Evolutionary conservation across 192 early-diverging fungal genomes (phyloP).

Genomic region (Radiomyces spectabilis): DNA sequence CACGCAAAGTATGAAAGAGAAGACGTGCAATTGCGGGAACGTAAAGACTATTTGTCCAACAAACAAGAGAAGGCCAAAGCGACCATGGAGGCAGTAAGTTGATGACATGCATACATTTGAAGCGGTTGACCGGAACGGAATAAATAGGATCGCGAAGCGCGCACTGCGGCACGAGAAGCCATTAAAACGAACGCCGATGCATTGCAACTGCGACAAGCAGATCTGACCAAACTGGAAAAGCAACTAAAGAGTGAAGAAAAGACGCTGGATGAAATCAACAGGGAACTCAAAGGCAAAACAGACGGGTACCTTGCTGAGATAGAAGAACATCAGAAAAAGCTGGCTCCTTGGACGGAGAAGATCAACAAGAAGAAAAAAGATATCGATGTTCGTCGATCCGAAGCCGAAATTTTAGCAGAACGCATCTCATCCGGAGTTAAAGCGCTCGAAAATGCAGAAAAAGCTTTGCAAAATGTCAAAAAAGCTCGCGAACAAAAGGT

Average conservation of each 20-base stretch:
- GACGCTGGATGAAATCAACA: constrained; percentile 68
- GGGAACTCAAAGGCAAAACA: constrained; percentile 83
- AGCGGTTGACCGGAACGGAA: background rate
- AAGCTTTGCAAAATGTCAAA: constrained; percentile 34
- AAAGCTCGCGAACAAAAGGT: constrained; percentile 33
- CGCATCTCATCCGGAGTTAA: constrained; percentile 42
- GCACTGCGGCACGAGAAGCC: constrained; percentile 55
- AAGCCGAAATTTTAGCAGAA: constrained; percentile 69
- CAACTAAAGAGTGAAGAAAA: constrained; percentile 59
- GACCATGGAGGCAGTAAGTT: constrained; percentile 52
- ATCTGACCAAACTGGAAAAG: constrained; percentile 55
- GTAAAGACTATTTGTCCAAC: constrained; percentile 68
- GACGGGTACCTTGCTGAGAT: constrained; percentile 73
- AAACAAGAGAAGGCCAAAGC: constrained; percentile 76
- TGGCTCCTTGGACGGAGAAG: constrained; percentile 84
- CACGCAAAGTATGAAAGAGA: constrained; percentile 65
- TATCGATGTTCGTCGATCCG: constrained; percentile 76
- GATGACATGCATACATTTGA: background rate
- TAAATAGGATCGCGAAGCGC: constrained; percentile 44
- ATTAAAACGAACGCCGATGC: constrained; percentile 66
- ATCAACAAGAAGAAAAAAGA: constrained; percentile 64
- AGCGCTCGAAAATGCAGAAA: constrained; percentile 55
- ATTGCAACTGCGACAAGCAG: constrained; percentile 42
- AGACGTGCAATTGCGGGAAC: constrained; percentile 82
- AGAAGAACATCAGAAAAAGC: constrained; percentile 74